Evolutionary conservation across 108 stramenopile genomes (phyloP).

Genomic region (Discostella pseudostelligera): DNA sequence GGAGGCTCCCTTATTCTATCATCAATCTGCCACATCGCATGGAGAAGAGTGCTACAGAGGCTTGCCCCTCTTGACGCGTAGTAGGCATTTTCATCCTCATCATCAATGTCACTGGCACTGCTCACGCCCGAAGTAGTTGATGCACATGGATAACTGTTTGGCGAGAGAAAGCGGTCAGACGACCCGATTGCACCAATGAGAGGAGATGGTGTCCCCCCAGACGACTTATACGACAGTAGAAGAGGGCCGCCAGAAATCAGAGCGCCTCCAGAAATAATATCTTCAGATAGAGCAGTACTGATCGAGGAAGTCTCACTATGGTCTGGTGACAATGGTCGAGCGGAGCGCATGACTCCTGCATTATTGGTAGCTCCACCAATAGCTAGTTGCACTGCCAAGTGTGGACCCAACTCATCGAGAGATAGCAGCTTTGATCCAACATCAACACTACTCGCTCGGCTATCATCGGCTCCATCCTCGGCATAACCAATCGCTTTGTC

Average conservation of each 20-base stretch:
- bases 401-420: conserved; percentile 52
- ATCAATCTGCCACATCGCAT: conserved; percentile 86
- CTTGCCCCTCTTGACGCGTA: conserved; percentile 72
- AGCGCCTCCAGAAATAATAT: conserved; percentile 1
- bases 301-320: conserved; percentile 49
- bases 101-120: conserved; percentile 53
- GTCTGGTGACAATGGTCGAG: conserved; percentile 37
- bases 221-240: conserved; percentile 8
- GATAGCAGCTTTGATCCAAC: conserved; percentile 29
- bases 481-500: not conserved
- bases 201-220: conserved; percentile 6
- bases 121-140: conserved; percentile 58
- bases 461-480: conserved; percentile 10
- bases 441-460: conserved; percentile 15
- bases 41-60: conserved; percentile 72
- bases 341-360: not conserved
- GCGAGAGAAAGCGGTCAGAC: conserved; percentile 5
- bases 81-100: conserved; percentile 74
- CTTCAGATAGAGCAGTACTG: conserved; percentile 40
- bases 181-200: not conserved
- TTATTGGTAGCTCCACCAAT: conserved; percentile 46
- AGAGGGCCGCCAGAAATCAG: conserved; percentile 22
- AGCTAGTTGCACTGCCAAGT: conserved; percentile 71
- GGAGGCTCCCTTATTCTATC: conserved; percentile 71
- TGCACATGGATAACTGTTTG: conserved; percentile 62